phyloP scores from a whole-genome alignment of 768 basidiomycete genomes.

The Cyclocybe aegerita region DNA sequence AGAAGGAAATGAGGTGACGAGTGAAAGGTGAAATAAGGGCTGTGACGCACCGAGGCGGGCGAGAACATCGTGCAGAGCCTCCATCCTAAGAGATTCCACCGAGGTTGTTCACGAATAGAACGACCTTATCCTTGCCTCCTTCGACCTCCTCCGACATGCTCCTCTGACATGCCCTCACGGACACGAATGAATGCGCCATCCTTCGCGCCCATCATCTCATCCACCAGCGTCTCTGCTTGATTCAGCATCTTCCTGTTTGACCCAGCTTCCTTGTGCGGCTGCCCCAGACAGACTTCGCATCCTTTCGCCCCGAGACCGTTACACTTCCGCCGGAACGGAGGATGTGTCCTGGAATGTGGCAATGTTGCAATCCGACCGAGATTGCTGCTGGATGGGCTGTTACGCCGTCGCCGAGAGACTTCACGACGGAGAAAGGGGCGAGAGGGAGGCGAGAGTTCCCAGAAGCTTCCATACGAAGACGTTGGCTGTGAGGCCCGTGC shows the following conservation, averaged over 20 bases:
- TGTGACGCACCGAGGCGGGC: constrained; percentile 38
- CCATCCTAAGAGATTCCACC: constrained; percentile 56
- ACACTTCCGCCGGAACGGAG: constrained; percentile 12
- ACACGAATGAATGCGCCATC: constrained; percentile 4
- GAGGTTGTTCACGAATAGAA: constrained; percentile 56
- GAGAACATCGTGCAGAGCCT: constrained; percentile 43
- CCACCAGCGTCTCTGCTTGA: constrained; percentile 24
- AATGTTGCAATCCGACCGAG: constrained; percentile 50
- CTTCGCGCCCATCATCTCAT: constrained; percentile 29
- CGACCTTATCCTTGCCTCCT: constrained; percentile 45
- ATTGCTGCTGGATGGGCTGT: constrained; percentile 33
- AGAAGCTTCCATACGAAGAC: constrained; percentile 57
- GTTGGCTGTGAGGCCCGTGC: constrained; percentile 46
- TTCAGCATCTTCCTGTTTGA: constrained; percentile 36
- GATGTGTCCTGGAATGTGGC: constrained; percentile 52
- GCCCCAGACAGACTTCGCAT: constrained; percentile 51
- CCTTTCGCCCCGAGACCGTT: constrained; percentile 25
- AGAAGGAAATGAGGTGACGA: not conserved
- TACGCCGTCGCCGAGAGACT: constrained; percentile 31
- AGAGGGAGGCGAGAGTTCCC: constrained; percentile 49
- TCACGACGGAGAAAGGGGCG: constrained; percentile 30
- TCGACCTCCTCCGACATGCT: not conserved
- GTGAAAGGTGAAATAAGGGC: not conserved
- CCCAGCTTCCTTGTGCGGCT: constrained; percentile 57
- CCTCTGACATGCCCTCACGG: not conserved